These are phyloP conservation scores for Phylloporus sp. DNA, from an alignment of 768 basidiomycete genomes.

Conservation along the genomic window DNA sequence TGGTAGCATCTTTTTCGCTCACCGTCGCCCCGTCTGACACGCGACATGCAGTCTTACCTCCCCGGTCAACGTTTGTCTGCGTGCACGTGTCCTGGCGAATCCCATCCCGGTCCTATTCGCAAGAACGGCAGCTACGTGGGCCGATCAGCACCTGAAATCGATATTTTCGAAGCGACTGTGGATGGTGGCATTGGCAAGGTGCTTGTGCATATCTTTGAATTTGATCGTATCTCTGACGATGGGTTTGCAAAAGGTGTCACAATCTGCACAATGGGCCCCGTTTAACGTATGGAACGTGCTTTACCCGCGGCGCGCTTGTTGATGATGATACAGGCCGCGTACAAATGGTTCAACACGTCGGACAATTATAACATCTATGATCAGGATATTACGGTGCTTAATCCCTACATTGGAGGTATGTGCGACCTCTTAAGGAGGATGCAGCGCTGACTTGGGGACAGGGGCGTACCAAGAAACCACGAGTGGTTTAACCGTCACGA, in stretches of 20 bases:
- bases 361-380: slow-evolving; percentile 35
- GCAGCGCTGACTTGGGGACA: slow-evolving; percentile 7
- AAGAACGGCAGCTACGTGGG: slow-evolving; percentile 48
- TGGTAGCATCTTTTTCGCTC: slow-evolving; percentile 16
- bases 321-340: slow-evolving; percentile 35
- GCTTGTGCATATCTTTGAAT: slow-evolving; percentile 8
- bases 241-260: slow-evolving; percentile 39
- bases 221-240: slow-evolving; percentile 6
- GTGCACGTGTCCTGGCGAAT: slow-evolving; percentile 55
- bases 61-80: slow-evolving; percentile 52
- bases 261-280: slow-evolving; percentile 46
- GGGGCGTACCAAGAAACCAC: slow-evolving; percentile 39
- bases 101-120: slow-evolving; percentile 51
- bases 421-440: not conserved
- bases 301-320: not conserved
- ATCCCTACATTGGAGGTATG: slow-evolving; percentile 42
- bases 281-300: slow-evolving; percentile 25
- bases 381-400: slow-evolving; percentile 32
- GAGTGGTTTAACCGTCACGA: slow-evolving; percentile 31
- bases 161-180: slow-evolving; percentile 49
- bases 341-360: slow-evolving; percentile 37
- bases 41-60: slow-evolving; percentile 37
- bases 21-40: not conserved
- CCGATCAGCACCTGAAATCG: slow-evolving; percentile 55
- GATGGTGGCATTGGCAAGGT: slow-evolving; percentile 33